These are phyloP conservation scores for Microbotryum silenes-acaulis DNA, from an alignment of 1,284 basidiomycete genomes.

Conservation along the genomic window DNA sequence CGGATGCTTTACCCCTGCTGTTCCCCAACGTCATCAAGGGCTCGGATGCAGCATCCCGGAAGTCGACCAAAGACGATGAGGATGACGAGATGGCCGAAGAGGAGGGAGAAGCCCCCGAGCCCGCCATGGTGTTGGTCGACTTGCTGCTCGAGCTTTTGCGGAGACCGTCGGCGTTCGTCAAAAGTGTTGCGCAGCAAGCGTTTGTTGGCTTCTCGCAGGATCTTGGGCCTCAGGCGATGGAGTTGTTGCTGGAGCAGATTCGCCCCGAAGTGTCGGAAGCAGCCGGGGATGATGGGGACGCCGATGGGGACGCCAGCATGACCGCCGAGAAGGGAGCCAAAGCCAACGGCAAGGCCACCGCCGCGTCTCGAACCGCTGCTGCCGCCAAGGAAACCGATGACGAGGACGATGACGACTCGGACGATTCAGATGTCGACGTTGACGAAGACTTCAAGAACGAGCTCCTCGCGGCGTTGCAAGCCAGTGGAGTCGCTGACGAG, in stretches of 20 bases:
- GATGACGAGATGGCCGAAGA: constrained; percentile 41
- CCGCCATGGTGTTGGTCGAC: constrained; percentile 80
- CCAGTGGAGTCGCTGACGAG: constrained; percentile 58
- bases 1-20: constrained; percentile 29
- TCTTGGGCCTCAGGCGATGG: constrained; percentile 65
- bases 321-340: constrained; percentile 42
- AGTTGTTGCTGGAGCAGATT: constrained; percentile 77
- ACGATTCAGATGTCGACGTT: constrained; percentile 44
- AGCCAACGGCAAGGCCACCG: constrained; percentile 42
- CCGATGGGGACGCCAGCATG: constrained; percentile 43
- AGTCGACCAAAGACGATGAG: constrained; percentile 33
- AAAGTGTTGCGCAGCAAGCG: constrained; percentile 69
- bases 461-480: constrained; percentile 62
- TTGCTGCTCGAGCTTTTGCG: constrained; percentile 82
- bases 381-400: constrained; percentile 13
- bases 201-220: constrained; percentile 67
- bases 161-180: constrained; percentile 71
- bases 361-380: constrained; percentile 15
- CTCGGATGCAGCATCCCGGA: constrained; percentile 7
- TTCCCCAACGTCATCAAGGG: constrained; percentile 34
- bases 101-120: constrained; percentile 45
- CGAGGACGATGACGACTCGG: constrained; percentile 36
- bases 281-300: constrained; percentile 27
- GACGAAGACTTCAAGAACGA: constrained; percentile 51
- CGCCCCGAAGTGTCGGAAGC: constrained; percentile 14